Percentiles rank a stretch among this genome's conserved stretches.
These are phyloP conservation scores for Hypoxylon lienhwacheense DNA, from an alignment of 495 filamentous ascomycete species.

Conservation along the genomic window DNA sequence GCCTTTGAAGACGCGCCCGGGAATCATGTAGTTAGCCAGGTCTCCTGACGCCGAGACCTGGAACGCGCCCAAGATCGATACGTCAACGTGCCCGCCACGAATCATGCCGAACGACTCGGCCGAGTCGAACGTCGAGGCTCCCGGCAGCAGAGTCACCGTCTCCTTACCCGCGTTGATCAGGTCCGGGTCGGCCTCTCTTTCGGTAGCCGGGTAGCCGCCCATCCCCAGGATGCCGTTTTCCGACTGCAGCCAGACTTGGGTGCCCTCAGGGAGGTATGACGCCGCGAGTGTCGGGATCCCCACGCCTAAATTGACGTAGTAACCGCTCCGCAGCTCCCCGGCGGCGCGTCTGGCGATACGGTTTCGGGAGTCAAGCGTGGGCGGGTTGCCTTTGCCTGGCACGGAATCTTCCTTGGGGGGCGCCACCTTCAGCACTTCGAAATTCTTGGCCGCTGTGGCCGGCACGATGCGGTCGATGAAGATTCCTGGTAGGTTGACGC, in stretches of 20 bases:
- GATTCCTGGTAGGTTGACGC: slow-evolving; percentile 64
- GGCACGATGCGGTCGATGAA: slow-evolving; percentile 66
- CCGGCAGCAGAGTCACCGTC: slow-evolving; percentile 60
- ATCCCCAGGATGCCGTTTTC: slow-evolving; percentile 66
- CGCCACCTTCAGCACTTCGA: slow-evolving; percentile 56
- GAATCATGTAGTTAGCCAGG: slow-evolving; percentile 66
- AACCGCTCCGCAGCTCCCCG: slow-evolving; percentile 64
- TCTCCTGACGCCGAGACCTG: slow-evolving; percentile 62
- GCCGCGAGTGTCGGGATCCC: slow-evolving; percentile 65
- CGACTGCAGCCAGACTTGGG: slow-evolving; percentile 60
- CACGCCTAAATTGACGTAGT: slow-evolving; percentile 68
- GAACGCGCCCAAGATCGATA: slow-evolving; percentile 62
- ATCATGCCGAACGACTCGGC: slow-evolving; percentile 66
- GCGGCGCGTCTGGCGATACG: slow-evolving; percentile 62
- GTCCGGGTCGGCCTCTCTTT: slow-evolving; percentile 58
- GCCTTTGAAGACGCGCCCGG: slow-evolving; percentile 64
- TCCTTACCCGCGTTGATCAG: slow-evolving; percentile 66
- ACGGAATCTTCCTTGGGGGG: slow-evolving; percentile 21
- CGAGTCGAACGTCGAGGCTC: slow-evolving; percentile 59
- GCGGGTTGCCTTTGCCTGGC: slow-evolving; percentile 22
- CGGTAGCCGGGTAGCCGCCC: slow-evolving; percentile 60
- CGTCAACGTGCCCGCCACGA: slow-evolving; percentile 61
- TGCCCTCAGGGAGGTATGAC: slow-evolving; percentile 52
- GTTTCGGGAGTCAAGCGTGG: slow-evolving; percentile 49
- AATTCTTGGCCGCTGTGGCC: slow-evolving; percentile 54